Evolutionary conservation across 208 protist species (phyloP), one percentile per base, ranked within the genome.

Genomic region (Trypanosoma theileri): DNA sequence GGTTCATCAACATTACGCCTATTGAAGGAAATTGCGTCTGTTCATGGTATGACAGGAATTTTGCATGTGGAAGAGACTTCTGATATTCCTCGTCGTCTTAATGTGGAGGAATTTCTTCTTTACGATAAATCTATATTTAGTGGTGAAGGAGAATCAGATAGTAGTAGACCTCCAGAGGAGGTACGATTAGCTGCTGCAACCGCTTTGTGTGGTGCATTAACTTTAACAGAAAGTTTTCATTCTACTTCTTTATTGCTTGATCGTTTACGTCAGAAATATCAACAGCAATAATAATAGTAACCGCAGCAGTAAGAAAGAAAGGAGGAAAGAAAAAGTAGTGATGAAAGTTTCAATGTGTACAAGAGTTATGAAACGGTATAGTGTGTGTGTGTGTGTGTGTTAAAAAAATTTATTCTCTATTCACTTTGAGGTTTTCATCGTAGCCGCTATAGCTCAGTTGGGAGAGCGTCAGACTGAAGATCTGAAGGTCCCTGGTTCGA

Each of bases 401-500:
- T n/a, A n/a, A n/a, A n/a, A n/a, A n/a, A n/a, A n/a, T n/a, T n/a
- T n/a, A n/a, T n/a, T n/a, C n/a, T n/a, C n/a, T n/a, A n/a, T n/a
- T n/a, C n/a, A n/a, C n/a, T n/a, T n/a, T n/a, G n/a, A n/a, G n/a
- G n/a, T n/a, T n/a, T 44, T 50, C 12, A 12, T 31, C 45, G 53
- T 62, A 82, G 86, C 84, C 84, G 73, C 72, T 76, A 90, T 89
- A 91, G 82, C 84, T 90, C 87, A 90, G 84, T 90, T 92, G 86
- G 86, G 86, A 90, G 86, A 92, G 86, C 86, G 81, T 90, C 77
- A 90, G 84, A 92, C 86, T 92, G 86, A 92, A 90, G 83, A 90
- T 92, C 81, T 92, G 80, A 92, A 92, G 86, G 81, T 92, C 86
- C 81, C 80, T 92, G 86, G 83, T 86, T 92, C 81, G 84, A 92